These are phyloP conservation scores for Castanea sativa DNA, from an alignment of 306 rosid genomes.

Conservation along the genomic window DNA sequence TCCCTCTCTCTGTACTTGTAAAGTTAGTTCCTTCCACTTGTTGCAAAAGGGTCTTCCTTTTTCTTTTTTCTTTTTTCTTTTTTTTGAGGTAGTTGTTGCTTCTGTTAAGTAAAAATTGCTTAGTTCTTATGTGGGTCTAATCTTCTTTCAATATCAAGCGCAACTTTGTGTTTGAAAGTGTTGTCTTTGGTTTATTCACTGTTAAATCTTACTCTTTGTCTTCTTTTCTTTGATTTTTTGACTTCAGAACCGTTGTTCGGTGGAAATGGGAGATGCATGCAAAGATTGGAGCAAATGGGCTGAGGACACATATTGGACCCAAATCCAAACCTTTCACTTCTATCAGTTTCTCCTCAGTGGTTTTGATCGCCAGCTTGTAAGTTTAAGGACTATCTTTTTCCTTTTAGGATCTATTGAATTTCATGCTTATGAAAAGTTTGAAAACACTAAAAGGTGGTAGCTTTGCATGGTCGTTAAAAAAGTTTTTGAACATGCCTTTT, in stretches of 20 bases:
- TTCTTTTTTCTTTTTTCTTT: no score
- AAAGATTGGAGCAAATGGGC: conserved; percentile 41
- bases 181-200: background rate
- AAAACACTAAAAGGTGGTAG: background rate
- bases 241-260: background rate
- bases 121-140: background rate
- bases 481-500: background rate
- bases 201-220: background rate
- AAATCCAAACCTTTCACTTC: conserved; percentile 50
- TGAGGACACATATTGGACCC: conserved; percentile 66
- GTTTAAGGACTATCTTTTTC: background rate
- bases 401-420: background rate
- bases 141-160: background rate
- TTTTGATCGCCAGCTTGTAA: conserved; percentile 49
- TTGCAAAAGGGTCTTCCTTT: background rate
- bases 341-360: conserved; percentile 39
- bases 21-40: background rate
- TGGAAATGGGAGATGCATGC: conserved; percentile 32
- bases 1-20: no score
- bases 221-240: background rate
- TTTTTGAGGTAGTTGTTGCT: background rate
- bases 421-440: background rate
- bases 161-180: background rate
- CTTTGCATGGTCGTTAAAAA: background rate
- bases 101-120: background rate